Conservation (phyloP, 208 protist species). For the Acanthamoeba triangularis region DNA sequence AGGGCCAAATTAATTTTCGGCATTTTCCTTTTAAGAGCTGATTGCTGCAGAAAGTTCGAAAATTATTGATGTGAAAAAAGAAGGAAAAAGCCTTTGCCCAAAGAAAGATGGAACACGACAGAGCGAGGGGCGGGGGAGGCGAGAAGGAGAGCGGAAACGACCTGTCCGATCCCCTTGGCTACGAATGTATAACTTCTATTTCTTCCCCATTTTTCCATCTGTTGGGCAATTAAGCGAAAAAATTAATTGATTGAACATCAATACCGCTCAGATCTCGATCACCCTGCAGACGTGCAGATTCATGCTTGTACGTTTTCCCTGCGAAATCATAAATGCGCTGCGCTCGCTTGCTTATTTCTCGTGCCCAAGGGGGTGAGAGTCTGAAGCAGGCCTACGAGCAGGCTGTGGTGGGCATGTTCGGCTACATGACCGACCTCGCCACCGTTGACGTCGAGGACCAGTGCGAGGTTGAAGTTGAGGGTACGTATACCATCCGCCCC, state of each 20-base stretch:
- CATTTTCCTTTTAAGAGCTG: neutral
- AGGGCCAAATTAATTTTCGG: no score
- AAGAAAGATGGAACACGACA: neutral
- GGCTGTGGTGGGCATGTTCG: slow-evolving; percentile 73
- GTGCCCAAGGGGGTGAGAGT: slow-evolving; percentile 32
- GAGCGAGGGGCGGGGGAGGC: neutral
- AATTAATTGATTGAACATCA: no score
- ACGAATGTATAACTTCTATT: slow-evolving; percentile 21
- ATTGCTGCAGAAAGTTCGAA: neutral
- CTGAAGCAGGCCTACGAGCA: slow-evolving; percentile 72
- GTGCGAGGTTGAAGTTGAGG: slow-evolving; percentile 66
- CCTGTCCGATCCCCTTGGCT: slow-evolving; percentile 33
- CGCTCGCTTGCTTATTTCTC: neutral
- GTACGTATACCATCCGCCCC: neutral
- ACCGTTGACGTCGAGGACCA: slow-evolving; percentile 55
- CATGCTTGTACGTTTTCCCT: slow-evolving; percentile 24
- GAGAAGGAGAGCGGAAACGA: slow-evolving; percentile 71
- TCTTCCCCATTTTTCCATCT: neutral
- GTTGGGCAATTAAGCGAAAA: no score
- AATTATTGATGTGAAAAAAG: neutral
- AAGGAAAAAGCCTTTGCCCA: neutral
- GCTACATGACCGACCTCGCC: slow-evolving; percentile 74
- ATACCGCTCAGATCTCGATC: slow-evolving; percentile 42
- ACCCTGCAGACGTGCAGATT: slow-evolving; percentile 76
- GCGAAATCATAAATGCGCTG: neutral